Percentiles rank a stretch among this genome's conserved stretches.
phyloP scores from a whole-genome alignment of 441 rosid species.

The Populus hybrid region DNA sequence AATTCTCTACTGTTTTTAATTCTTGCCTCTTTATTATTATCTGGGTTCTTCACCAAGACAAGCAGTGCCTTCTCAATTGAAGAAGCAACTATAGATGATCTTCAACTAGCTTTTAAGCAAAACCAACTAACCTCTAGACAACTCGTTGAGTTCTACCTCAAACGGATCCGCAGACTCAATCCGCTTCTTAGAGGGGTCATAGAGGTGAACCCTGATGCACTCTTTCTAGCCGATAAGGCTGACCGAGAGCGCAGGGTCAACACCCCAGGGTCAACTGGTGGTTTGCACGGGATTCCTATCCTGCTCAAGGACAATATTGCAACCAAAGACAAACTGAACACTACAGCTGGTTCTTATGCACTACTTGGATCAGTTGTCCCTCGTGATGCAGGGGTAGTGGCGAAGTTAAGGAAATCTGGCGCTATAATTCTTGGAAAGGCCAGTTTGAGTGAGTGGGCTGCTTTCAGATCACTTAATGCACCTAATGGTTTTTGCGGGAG shows the following conservation, averaged over 20 bases:
- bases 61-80: conserved; percentile 25
- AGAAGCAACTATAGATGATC: conserved; percentile 52
- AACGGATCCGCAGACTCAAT: conserved; percentile 47
- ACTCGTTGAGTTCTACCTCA: conserved; percentile 50
- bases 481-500: conserved; percentile 50
- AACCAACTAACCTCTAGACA: conserved; percentile 56
- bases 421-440: conserved; percentile 78
- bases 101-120: conserved; percentile 45
- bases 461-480: conserved; percentile 19
- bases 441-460: conserved; percentile 66
- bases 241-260: conserved; percentile 44
- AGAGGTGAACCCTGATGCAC: conserved; percentile 71
- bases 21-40: not conserved
- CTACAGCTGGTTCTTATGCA: conserved; percentile 70
- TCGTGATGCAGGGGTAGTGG: conserved; percentile 60
- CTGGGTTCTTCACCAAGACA: not conserved
- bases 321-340: conserved; percentile 67
- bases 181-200: conserved; percentile 53
- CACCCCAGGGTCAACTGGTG: conserved; percentile 8
- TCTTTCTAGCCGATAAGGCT: conserved; percentile 49
- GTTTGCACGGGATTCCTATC: conserved; percentile 64
- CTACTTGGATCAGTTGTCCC: conserved; percentile 57
- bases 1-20: not conserved
- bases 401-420: conserved; percentile 51
- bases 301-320: conserved; percentile 66